phyloP scores from a whole-genome alignment of 768 basidiomycete species.

The Tulasnella calospora region DNA sequence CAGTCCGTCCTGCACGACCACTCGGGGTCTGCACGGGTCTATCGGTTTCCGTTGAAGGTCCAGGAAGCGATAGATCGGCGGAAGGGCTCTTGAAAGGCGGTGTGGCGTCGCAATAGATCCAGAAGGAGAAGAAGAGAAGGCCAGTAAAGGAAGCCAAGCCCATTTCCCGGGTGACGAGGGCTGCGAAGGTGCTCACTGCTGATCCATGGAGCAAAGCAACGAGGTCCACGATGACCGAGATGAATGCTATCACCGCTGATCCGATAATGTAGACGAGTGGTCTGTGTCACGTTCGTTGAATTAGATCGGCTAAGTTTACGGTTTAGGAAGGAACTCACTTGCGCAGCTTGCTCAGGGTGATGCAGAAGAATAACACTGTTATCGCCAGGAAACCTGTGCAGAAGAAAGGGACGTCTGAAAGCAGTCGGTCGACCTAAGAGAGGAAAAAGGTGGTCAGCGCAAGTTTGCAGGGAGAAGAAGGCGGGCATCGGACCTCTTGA shows the following conservation, averaged over 20 bases:
- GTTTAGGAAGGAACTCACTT: conserved; percentile 21
- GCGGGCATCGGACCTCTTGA: neutral
- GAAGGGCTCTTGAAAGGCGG: neutral
- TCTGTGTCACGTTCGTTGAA: conserved; percentile 34
- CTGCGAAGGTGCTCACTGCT: conserved; percentile 36
- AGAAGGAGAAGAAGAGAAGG: conserved; percentile 60
- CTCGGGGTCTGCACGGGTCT: neutral
- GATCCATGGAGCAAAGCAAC: conserved; percentile 45
- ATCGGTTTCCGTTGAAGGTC: neutral
- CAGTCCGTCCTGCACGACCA: neutral
- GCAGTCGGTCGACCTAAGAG: conserved; percentile 25
- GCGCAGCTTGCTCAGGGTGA: conserved; percentile 45
- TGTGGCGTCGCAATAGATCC: conserved; percentile 53
- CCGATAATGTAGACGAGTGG: conserved; percentile 50
- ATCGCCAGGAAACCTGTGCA: conserved; percentile 62
- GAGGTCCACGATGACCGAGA: conserved; percentile 60
- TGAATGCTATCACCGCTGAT: conserved; percentile 57
- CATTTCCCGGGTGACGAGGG: conserved; percentile 55
- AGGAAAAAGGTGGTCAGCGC: neutral
- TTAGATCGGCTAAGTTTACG: neutral
- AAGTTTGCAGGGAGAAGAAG: neutral
- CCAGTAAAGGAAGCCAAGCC: conserved; percentile 54
- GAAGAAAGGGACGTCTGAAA: conserved; percentile 64
- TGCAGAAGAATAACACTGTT: conserved; percentile 53
- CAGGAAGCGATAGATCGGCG: neutral